phyloP scores from a whole-genome alignment of 768 basidiomycete species.

The Lentinus brumalis region DNA sequence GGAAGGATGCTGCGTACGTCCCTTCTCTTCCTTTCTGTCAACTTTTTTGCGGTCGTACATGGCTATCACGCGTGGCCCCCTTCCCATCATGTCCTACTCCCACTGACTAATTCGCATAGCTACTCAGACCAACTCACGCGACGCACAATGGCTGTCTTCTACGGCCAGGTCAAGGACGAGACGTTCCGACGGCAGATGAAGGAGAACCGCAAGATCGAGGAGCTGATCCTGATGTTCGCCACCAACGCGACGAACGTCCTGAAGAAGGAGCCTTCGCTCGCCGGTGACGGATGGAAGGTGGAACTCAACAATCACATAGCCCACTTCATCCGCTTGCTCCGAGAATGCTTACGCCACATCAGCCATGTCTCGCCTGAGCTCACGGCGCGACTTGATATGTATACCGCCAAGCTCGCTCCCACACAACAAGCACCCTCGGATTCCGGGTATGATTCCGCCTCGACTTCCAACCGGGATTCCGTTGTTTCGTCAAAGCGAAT shows the following conservation, averaged over 20 bases:
- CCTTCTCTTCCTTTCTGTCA: too few species aligned
- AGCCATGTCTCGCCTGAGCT: slow-evolving; percentile 86
- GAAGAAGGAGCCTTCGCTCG: slow-evolving; percentile 84
- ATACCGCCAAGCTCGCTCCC: slow-evolving; percentile 78
- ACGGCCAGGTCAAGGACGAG: slow-evolving; percentile 84
- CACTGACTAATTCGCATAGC: slow-evolving; percentile 40
- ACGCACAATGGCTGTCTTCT: slow-evolving; percentile 90
- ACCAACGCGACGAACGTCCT: slow-evolving; percentile 86
- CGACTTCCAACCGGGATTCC: slow-evolving; percentile 61
- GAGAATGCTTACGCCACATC: slow-evolving; percentile 73
- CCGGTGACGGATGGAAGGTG: slow-evolving; percentile 88
- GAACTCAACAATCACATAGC: slow-evolving; percentile 93
- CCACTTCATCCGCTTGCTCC: slow-evolving; percentile 82
- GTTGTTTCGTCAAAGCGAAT: slow-evolving; percentile 37
- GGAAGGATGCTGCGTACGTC: slow-evolving; percentile 85
- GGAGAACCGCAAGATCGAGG: slow-evolving; percentile 96
- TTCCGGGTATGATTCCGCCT: slow-evolving; percentile 67
- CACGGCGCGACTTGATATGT: slow-evolving; percentile 77
- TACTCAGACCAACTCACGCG: slow-evolving; percentile 90
- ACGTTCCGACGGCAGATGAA: slow-evolving; percentile 88
- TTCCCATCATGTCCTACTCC: too few species aligned
- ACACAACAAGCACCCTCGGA: slow-evolving; percentile 52
- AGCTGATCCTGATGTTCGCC: slow-evolving; percentile 95
- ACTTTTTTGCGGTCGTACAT: too few species aligned
- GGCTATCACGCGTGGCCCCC: too few species aligned